Evolutionary conservation across 352 stramenopile genomes (phyloP).

Genomic region (Poterioochromonas sp.): DNA sequence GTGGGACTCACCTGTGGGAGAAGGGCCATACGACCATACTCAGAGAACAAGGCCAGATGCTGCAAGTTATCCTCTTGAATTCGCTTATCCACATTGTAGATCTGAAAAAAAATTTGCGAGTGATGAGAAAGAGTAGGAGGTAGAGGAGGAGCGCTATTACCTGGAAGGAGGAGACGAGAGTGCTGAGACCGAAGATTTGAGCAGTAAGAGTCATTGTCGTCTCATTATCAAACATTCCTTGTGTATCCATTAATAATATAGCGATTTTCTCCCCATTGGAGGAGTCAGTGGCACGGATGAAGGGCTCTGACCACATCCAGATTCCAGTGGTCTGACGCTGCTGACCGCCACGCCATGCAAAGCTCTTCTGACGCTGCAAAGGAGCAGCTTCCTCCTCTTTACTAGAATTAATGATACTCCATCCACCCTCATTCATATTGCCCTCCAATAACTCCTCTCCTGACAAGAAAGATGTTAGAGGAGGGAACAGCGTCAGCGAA

Average conservation of each 20-base stretch:
- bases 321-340: conserved; percentile 97
- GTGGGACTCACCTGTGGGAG: conserved; percentile 40
- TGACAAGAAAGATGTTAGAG: neutral
- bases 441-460: conserved; percentile 44
- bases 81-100: conserved; percentile 99
- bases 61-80: conserved; percentile 99
- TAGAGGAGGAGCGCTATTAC: neutral
- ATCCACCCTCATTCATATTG: conserved; percentile 43
- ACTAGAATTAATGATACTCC: conserved; percentile 47
- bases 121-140: too few species aligned
- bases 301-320: conserved; percentile 97
- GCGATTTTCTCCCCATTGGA: conserved; percentile 72
- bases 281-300: conserved; percentile 58
- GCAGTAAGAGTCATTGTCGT: conserved; percentile 95
- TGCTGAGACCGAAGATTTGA: conserved; percentile 96
- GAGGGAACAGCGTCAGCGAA: neutral
- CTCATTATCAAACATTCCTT: conserved; percentile 99
- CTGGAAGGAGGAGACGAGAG: conserved; percentile 62
- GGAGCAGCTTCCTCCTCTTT: conserved; percentile 46
- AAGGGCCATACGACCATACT: conserved; percentile 83
- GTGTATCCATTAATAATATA: conserved; percentile 95
- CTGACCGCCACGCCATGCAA: conserved; percentile 87
- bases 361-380: conserved; percentile 54
- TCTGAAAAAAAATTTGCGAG: conserved; percentile 60
- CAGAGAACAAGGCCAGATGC: conserved; percentile 96